These are phyloP conservation scores for Amanita rimosa DNA, from an alignment of 768 basidiomycete genomes.

Conservation along the genomic window DNA sequence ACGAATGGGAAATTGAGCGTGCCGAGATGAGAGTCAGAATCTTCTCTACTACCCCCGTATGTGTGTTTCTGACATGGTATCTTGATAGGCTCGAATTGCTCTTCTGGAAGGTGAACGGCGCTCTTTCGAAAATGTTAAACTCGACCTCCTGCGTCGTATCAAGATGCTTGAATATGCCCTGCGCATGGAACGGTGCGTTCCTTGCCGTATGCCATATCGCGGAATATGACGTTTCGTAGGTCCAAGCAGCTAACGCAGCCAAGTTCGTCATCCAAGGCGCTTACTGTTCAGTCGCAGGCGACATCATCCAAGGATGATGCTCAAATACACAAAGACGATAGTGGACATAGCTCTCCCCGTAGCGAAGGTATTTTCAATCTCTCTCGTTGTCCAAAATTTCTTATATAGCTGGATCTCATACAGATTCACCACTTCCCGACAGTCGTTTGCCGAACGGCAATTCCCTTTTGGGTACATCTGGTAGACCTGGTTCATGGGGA, in stretches of 20 bases:
- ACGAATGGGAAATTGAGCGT: slow-evolving; percentile 99
- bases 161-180: slow-evolving; percentile 99
- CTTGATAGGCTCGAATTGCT: slow-evolving; percentile 81
- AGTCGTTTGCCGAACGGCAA: slow-evolving; percentile 53
- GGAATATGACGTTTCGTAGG: slow-evolving; percentile 37
- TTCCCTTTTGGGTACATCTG: slow-evolving; percentile 29
- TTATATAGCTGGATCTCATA: slow-evolving; percentile 4
- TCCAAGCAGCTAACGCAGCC: slow-evolving; percentile 71
- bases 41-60: slow-evolving; percentile 10
- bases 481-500: slow-evolving; percentile 49
- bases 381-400: slow-evolving; percentile 3
- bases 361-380: slow-evolving; percentile 54
- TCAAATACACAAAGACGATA: slow-evolving; percentile 67
- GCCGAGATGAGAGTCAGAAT: slow-evolving; percentile 93
- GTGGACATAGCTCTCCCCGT: slow-evolving; percentile 72
- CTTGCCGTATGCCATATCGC: slow-evolving; percentile 7
- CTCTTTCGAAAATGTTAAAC: slow-evolving; percentile 94
- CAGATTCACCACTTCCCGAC: slow-evolving; percentile 71
- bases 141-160: slow-evolving; percentile 91
- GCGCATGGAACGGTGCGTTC: slow-evolving; percentile 82
- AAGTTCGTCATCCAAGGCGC: slow-evolving; percentile 56
- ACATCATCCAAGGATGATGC: slow-evolving; percentile 58
- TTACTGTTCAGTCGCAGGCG: slow-evolving; percentile 43
- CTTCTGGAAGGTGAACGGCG: slow-evolving; percentile 94
- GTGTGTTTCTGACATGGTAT: slow-evolving; percentile 18